A percentile compares a stretch with the other conserved stretches of the same genome.
These are phyloP conservation scores for Aspergillus fructus DNA, from an alignment of 2,329 filamentous ascomycete genomes.

Conservation along the genomic window DNA sequence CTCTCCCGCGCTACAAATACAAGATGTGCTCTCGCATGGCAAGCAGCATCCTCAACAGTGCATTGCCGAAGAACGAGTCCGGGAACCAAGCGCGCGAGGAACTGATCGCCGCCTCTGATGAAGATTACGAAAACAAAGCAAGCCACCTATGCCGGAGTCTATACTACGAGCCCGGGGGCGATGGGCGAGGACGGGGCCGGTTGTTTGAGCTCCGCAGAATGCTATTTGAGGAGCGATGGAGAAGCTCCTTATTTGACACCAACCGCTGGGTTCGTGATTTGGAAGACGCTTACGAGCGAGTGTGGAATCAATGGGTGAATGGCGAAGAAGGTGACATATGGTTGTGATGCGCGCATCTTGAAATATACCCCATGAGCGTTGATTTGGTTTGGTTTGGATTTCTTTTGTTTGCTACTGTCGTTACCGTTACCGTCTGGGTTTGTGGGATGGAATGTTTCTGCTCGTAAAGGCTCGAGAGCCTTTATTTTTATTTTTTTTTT, in stretches of 20 bases:
- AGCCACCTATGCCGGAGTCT: conserved; percentile 65
- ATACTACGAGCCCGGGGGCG: conserved; percentile 51
- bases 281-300: conserved; percentile 82
- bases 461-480: not conserved
- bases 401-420: conserved; percentile 11
- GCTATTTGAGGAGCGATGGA: conserved; percentile 81
- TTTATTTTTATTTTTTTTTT: too few species aligned
- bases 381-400: conserved; percentile 24
- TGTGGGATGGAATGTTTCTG: not conserved
- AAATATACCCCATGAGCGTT: conserved; percentile 38
- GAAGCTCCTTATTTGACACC: conserved; percentile 87
- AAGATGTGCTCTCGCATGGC: conserved; percentile 99
- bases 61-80: conserved; percentile 70
- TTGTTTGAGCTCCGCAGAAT: conserved; percentile 76
- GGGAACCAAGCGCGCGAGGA: conserved; percentile 69
- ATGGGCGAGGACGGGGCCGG: conserved; percentile 56
- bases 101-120: conserved; percentile 74
- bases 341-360: conserved; percentile 52
- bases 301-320: conserved; percentile 83
- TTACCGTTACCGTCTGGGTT: not conserved
- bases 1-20: conserved; percentile 85
- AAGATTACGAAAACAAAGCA: conserved; percentile 79
- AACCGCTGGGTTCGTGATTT: conserved; percentile 85
- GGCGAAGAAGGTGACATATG: conserved; percentile 93
- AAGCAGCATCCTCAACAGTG: conserved; percentile 87